phyloP scores from a whole-genome alignment of 306 rosid species.

The Hippophae gyantsensis region DNA sequence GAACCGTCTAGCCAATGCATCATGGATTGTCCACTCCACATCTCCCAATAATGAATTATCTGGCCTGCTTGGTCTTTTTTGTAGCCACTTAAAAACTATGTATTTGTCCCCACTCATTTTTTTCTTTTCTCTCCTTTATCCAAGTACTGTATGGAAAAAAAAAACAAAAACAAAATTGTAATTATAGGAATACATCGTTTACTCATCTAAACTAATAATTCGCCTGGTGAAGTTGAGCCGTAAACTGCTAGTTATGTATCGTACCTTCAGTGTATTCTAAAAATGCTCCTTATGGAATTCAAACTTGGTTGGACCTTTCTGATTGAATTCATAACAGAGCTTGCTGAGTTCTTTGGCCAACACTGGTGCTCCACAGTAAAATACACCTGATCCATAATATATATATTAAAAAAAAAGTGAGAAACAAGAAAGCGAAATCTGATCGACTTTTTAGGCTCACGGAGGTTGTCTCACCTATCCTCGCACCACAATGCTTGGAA shows the following conservation, averaged over 20 bases:
- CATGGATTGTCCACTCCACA: no score
- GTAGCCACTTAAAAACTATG: no score
- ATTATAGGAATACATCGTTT: constrained; percentile 13
- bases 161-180: no score
- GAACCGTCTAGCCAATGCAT: no score
- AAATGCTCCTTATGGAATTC: constrained; percentile 98
- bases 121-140: no score
- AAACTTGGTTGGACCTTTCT: constrained; percentile 90
- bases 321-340: constrained; percentile 90
- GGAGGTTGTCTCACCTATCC: constrained; percentile 59
- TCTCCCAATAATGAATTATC: no score
- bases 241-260: constrained; percentile 3
- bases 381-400: constrained; percentile 56
- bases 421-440: constrained; percentile 6
- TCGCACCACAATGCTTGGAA: constrained; percentile 80
- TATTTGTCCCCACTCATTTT: no score
- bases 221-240: constrained; percentile 16
- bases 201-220: constrained; percentile 18
- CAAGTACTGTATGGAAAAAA: no score
- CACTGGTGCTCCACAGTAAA: constrained; percentile 95
- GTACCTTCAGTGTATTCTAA: constrained; percentile 23
- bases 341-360: constrained; percentile 88
- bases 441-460: background rate
- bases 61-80: no score
- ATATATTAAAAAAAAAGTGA: background rate